A percentile compares a stretch with the other conserved stretches of the same genome.
These are phyloP conservation scores for Sporothrix inflata DNA, from an alignment of 2,329 filamentous ascomycete genomes.

Conservation along the genomic window DNA sequence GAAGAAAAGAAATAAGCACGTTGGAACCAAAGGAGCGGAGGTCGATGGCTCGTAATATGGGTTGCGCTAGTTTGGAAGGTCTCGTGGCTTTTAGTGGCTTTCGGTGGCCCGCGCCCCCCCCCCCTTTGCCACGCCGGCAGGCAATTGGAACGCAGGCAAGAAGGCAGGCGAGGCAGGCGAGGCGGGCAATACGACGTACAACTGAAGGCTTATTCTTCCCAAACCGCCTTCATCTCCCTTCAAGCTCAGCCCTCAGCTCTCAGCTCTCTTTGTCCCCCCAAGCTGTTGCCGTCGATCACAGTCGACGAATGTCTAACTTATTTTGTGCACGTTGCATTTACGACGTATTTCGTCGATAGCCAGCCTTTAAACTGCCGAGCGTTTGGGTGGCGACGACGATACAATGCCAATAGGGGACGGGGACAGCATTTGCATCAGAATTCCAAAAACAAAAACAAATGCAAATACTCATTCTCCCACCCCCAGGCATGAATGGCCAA, in stretches of 20 bases:
- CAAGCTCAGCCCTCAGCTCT: background rate
- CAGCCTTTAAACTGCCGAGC: background rate
- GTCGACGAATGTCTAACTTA: background rate
- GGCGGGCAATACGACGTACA: background rate
- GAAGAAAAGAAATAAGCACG: background rate
- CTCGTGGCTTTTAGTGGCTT: slow-evolving; percentile 26
- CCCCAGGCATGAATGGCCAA: background rate
- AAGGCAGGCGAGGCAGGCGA: background rate
- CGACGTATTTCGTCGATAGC: background rate
- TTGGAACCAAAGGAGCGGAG: too few relatives aligned
- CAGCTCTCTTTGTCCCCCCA: background rate
- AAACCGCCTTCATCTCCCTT: background rate
- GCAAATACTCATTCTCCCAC: background rate
- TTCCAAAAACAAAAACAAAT: slow-evolving; percentile 17
- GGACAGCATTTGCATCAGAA: slow-evolving; percentile 10
- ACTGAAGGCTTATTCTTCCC: background rate
- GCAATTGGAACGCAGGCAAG: background rate
- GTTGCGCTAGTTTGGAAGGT: slow-evolving; percentile 14
- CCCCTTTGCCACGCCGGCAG: slow-evolving; percentile 7
- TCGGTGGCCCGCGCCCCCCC: background rate
- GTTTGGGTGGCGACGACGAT: background rate
- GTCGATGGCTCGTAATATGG: background rate
- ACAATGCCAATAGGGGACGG: background rate
- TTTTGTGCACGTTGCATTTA: background rate
- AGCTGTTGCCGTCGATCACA: slow-evolving; percentile 4